phyloP scores from a whole-genome alignment of 495 filamentous ascomycete species.

The Neurospora sp. region DNA sequence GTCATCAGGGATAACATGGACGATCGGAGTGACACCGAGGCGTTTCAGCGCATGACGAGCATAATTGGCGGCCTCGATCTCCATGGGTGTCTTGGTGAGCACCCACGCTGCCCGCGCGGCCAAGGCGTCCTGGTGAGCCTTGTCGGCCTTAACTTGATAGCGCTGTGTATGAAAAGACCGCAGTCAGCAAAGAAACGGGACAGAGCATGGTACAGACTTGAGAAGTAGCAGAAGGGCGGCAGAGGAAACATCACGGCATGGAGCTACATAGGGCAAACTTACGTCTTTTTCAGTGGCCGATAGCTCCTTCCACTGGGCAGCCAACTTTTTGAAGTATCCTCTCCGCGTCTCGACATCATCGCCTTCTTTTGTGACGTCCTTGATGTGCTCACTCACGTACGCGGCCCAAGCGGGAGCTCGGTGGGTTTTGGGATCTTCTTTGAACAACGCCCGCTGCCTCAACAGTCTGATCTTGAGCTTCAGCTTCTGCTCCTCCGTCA shows the following conservation, averaged over 20 bases:
- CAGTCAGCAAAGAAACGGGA: background rate
- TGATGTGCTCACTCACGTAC: constrained; percentile 9
- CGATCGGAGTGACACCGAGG: background rate
- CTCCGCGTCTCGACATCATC: background rate
- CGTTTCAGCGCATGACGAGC: constrained; percentile 46
- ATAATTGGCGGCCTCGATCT: constrained; percentile 53
- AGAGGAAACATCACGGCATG: background rate
- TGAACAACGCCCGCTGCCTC: constrained; percentile 19
- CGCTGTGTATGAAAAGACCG: constrained; percentile 10
- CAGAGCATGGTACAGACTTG: background rate
- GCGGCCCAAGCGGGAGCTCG: constrained; percentile 10
- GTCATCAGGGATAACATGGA: constrained; percentile 41
- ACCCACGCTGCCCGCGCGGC: constrained; percentile 50
- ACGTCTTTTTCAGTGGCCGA: constrained; percentile 22
- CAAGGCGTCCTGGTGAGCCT: constrained; percentile 36
- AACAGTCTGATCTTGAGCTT: constrained; percentile 8
- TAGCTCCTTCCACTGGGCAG: constrained; percentile 16
- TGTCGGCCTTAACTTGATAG: constrained; percentile 36
- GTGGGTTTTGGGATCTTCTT: constrained; percentile 13
- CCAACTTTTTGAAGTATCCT: background rate
- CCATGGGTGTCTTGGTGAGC: constrained; percentile 39
- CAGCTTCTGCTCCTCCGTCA: constrained; percentile 5
- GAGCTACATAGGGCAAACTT: constrained; percentile 3
- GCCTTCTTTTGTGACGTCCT: background rate
- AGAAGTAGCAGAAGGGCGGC: background rate